Evolutionary conservation across 805 yeast species (phyloP), one percentile per base, ranked within the genome.

Genomic region (Ogataea saltuana): DNA sequence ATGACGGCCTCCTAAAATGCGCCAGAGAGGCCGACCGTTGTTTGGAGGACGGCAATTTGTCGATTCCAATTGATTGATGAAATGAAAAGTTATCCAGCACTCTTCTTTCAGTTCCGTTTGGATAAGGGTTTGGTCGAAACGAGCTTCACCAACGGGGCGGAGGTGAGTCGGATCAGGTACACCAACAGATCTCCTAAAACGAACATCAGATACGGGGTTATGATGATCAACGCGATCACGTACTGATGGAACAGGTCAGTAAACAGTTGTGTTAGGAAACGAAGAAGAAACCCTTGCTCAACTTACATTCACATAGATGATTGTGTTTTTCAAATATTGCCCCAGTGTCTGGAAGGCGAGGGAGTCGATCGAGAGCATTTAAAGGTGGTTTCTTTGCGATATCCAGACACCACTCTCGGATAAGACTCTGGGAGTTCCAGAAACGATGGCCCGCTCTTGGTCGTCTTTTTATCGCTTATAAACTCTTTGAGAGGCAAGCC

Each of bases 151-250:
- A 22, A 27, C 16, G 41, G 39, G 18, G 50, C 59, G 12, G 38
- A 21, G 0, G 35, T 7, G 20, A 61, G 19, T 17, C 65, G 46
- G 26, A 53, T 27, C 8, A 57, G 13, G 34, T 56, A 60, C 3
- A 61, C 55, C 13, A 55, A 19, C 8, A 60, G 10, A 22, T 61
- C 66, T 16, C 48, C 39, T 4, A 37, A 18, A 6, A 62, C 45
- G 10, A 59, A 33, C 1, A 49, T 10, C 36, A 60, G 16, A 36
- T 58, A 62, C 10, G 67, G 67, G 6, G 47, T 43, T 13, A 58
- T 50, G 25, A 58, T 53, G 32, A 51, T 34, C 37, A 55, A 33
- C 3, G 59, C 46, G 23, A 58, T 51, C 12, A 50, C 39, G 15
- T 46, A 55, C 55, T 51, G 25, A 6, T 20, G n/a, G 17, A 19